A percentile compares a stretch with the other conserved stretches of the same genome.
These are phyloP conservation scores for Panellus pusillus DNA, from an alignment of 768 basidiomycete species.

Conservation along the genomic window DNA sequence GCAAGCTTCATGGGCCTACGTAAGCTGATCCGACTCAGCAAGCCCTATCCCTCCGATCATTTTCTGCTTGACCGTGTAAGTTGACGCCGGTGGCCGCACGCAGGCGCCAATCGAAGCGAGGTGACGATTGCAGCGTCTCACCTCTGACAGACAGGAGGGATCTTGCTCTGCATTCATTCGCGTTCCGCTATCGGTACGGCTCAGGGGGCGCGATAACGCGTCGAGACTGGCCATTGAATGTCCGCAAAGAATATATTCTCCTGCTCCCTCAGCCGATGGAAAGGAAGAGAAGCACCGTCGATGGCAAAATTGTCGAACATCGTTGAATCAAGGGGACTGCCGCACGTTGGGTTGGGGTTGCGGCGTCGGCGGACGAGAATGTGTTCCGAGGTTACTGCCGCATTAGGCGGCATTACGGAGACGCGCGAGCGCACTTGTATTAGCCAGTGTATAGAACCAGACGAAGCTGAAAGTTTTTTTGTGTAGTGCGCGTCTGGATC, in stretches of 20 bases:
- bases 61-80: no score
- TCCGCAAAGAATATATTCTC: slow-evolving; percentile 10
- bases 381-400: slow-evolving; percentile 10
- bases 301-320: slow-evolving; percentile 18
- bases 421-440: background rate
- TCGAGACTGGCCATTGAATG: background rate
- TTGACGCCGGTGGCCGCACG: no score
- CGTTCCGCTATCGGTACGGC: slow-evolving; percentile 30
- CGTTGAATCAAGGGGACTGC: slow-evolving; percentile 4
- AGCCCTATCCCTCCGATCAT: no score
- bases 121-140: slow-evolving; percentile 15
- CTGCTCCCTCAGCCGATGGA: slow-evolving; percentile 5
- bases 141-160: slow-evolving; percentile 1
- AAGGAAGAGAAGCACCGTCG: slow-evolving; percentile 17
- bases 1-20: slow-evolving; percentile 63
- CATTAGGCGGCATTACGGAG: slow-evolving; percentile 17
- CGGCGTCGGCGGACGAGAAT: slow-evolving; percentile 10
- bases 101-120: slow-evolving; percentile 63
- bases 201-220: slow-evolving; percentile 6
- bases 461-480: no score
- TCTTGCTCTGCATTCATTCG: slow-evolving; percentile 36
- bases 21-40: no score
- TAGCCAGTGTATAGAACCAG: slow-evolving; percentile 5
- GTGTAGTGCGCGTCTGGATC: no score
- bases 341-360: slow-evolving; percentile 7